phyloP scores from a whole-genome alignment of 352 stramenopile genomes.

The Globisporangium megalacanthum region DNA sequence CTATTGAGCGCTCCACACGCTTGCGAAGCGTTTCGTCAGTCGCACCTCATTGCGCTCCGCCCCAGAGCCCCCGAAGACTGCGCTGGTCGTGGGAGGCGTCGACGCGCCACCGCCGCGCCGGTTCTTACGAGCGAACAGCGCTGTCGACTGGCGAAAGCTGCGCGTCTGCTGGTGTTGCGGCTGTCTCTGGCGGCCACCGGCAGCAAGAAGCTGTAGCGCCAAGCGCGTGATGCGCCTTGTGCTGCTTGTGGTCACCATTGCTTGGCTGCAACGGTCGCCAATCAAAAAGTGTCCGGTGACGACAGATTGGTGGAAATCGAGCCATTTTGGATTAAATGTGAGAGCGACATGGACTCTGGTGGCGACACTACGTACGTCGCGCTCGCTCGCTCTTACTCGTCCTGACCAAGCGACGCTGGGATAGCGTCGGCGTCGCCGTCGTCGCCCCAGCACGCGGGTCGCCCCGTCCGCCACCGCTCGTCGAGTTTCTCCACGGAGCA shows the following conservation, averaged over 20 bases:
- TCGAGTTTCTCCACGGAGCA: constrained; percentile 93
- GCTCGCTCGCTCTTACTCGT: background rate
- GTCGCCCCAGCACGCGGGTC: constrained; percentile 77
- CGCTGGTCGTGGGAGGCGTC: background rate
- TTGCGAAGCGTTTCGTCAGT: background rate
- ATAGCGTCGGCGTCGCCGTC: constrained; percentile 30
- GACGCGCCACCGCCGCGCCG: background rate
- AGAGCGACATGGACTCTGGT: too few relatives aligned
- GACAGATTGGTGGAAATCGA: too few relatives aligned
- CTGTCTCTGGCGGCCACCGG: background rate
- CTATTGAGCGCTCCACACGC: background rate
- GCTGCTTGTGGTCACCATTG: background rate
- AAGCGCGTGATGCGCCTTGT: background rate
- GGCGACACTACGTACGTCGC: too few relatives aligned
- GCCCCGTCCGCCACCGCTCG: constrained; percentile 93
- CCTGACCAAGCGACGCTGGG: constrained; percentile 20
- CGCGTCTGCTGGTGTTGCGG: background rate
- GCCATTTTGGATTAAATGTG: too few relatives aligned
- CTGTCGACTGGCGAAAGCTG: background rate
- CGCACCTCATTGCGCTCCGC: background rate
- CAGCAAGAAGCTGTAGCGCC: background rate
- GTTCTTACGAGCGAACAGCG: background rate
- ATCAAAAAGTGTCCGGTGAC: background rate
- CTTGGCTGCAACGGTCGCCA: background rate
- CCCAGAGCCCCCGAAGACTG: background rate